These are phyloP conservation scores for Eucalyptus virginea DNA, from an alignment of 345 rosid species.

Conservation along the genomic window DNA sequence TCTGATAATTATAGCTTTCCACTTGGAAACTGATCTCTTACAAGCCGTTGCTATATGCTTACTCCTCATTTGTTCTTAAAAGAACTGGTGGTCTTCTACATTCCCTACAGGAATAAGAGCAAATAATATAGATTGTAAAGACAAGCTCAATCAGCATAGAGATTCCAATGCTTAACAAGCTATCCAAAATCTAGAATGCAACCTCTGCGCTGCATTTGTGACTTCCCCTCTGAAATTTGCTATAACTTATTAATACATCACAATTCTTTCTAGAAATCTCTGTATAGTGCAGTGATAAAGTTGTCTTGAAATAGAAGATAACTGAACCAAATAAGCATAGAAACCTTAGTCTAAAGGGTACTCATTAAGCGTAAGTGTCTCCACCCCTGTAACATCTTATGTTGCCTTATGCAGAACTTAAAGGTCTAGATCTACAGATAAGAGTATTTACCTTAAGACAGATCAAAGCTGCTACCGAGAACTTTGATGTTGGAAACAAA, in stretches of 20 bases:
- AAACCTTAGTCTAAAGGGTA: background rate
- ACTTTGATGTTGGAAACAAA: conserved; percentile 46
- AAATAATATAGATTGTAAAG: background rate
- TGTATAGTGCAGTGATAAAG: background rate
- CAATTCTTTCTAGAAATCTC: background rate
- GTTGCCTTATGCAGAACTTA: conserved; percentile 33
- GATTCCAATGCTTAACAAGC: background rate
- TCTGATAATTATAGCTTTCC: background rate
- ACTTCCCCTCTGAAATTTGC: background rate
- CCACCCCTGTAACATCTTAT: background rate
- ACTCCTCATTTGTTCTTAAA: background rate
- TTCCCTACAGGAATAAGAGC: background rate
- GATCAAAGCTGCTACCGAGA: conserved; percentile 58
- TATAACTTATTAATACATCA: background rate
- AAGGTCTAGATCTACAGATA: conserved; percentile 53
- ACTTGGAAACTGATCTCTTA: background rate
- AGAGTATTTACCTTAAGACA: conserved; percentile 52
- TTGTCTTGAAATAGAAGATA: background rate
- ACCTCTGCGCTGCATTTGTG: background rate
- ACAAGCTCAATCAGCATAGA: background rate
- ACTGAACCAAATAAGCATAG: background rate
- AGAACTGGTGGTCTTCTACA: background rate
- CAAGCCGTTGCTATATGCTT: background rate
- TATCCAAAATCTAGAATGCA: background rate
- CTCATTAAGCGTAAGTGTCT: background rate